Evolutionary conservation across 495 filamentous ascomycete species (phyloP), one percentile per base, ranked within the genome.

Genomic region (Aspergillus homomorphus): DNA sequence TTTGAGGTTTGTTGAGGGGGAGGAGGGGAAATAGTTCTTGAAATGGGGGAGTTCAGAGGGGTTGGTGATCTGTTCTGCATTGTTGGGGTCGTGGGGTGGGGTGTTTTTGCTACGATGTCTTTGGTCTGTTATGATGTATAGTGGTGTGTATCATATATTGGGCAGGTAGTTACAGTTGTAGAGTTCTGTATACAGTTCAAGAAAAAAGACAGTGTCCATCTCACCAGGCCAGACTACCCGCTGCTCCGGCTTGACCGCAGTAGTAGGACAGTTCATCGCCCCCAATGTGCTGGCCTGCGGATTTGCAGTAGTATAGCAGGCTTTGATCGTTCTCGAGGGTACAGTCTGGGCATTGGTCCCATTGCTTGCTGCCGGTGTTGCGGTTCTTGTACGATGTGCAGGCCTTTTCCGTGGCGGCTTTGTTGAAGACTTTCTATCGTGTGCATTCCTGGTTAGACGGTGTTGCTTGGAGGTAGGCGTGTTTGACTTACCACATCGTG

Each of bases 1-100:
- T 71, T 78, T 98, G 76, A 92, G 82, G 54, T 98, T 98, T 70
- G 77, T 70, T 21, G 82, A 86, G 45, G 87, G 86, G 62, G 77
- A 79, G 18, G 62, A 57, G 44, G 77, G 80, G 26, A 61, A 55
- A 38, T 67, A 73, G n/a, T n/a, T n/a, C n/a, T n/a, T n/a, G n/a
- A n/a, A n/a, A n/a, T n/a, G n/a, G 64, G 68, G 18, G 74, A 77
- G 58, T 62, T 65, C 2, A 63, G 65, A 55, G 38, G 68, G 38
- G 66, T 45, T 50, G 56, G 42, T 54, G 55, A 33, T 12, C 44
- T 42, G 16, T 10, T 7, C 14, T 43, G 18, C 7, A 2, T 51
- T 9, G 46, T 18, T 16, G 19, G 9, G 21, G 21, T 16, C 15
- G 20, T 28, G 48, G n/a, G 20, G 26, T 51, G n/a, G n/a, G n/a